Evolutionary conservation across 2,329 filamentous ascomycete genomes (phyloP).

Genomic region (Pestalotiopsis sp.): DNA sequence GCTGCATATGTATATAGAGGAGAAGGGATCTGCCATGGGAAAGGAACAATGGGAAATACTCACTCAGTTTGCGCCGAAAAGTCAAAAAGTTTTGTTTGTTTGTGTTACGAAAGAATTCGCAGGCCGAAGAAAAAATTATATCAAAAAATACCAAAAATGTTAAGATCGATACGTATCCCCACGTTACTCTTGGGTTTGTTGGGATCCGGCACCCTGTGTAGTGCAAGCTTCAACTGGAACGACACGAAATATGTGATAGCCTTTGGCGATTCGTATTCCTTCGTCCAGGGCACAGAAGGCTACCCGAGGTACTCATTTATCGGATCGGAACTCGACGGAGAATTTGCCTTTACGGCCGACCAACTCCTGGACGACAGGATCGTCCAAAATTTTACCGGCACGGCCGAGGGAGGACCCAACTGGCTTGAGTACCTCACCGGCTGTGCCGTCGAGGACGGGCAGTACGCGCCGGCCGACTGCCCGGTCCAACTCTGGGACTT

Average conservation of each 20-base stretch:
- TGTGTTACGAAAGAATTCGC: not conserved
- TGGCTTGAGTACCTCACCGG: constrained; percentile 56
- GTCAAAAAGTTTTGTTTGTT: not conserved
- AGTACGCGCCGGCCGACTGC: constrained; percentile 45
- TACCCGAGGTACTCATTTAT: constrained; percentile 53
- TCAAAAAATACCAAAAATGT: not conserved
- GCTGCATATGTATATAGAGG: not conserved
- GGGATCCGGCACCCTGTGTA: not conserved
- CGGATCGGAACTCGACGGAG: constrained; percentile 39
- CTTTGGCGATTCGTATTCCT: constrained; percentile 50
- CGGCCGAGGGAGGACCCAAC: constrained; percentile 54
- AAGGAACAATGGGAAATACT: too few species aligned
- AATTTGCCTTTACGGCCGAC: constrained; percentile 41
- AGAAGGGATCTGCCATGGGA: not conserved
- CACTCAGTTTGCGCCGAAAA: not conserved
- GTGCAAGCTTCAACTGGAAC: not conserved
- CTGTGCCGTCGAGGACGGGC: constrained; percentile 46
- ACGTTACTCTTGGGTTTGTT: not conserved
- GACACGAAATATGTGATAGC: constrained; percentile 29
- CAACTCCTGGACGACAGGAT: constrained; percentile 46
- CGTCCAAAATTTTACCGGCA: constrained; percentile 46
- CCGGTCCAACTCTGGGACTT: constrained; percentile 55
- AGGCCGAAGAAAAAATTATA: not conserved
- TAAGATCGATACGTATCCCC: not conserved
- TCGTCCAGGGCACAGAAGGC: constrained; percentile 50